A percentile compares a stretch with the other conserved stretches of the same genome.
Conservation (phyloP, 2,329 filamentous ascomycete genomes). For the Penicillium brevicompactum region DNA sequence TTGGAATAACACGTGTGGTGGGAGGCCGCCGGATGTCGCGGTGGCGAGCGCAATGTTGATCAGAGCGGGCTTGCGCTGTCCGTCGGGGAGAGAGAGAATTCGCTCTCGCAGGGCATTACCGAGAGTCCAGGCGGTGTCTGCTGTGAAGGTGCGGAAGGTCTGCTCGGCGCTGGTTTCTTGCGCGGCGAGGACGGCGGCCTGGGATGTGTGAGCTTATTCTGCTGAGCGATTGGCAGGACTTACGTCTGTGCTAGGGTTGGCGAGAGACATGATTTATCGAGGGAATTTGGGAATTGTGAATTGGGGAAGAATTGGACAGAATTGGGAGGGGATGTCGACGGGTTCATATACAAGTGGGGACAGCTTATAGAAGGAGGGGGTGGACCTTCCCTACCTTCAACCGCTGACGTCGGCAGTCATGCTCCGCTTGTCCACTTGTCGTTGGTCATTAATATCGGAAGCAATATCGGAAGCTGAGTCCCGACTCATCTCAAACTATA, state of each 20-base stretch:
- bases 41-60: conserved; percentile 42
- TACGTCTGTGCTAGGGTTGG: conserved; percentile 35
- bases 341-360: conserved; percentile 4
- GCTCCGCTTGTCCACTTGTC: background rate
- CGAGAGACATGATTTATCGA: conserved; percentile 30
- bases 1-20: conserved; percentile 68
- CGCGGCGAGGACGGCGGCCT: conserved; percentile 32
- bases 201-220: conserved; percentile 4
- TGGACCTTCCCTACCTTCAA: conserved; percentile 15
- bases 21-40: conserved; percentile 24
- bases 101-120: conserved; percentile 42
- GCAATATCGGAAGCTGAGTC: too few species aligned
- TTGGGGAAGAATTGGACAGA: background rate
- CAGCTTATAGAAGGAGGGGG: background rate
- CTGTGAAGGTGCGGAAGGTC: conserved; percentile 42
- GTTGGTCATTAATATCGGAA: too few species aligned
- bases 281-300: background rate
- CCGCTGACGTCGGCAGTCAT: conserved; percentile 3
- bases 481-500: too few species aligned
- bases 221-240: conserved; percentile 1
- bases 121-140: conserved; percentile 41
- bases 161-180: conserved; percentile 32
- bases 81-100: conserved; percentile 36
- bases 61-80: conserved; percentile 41
- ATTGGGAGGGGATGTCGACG: background rate